phyloP scores from a whole-genome alignment of 1,284 basidiomycete genomes.

The Athelia psychrophila region DNA sequence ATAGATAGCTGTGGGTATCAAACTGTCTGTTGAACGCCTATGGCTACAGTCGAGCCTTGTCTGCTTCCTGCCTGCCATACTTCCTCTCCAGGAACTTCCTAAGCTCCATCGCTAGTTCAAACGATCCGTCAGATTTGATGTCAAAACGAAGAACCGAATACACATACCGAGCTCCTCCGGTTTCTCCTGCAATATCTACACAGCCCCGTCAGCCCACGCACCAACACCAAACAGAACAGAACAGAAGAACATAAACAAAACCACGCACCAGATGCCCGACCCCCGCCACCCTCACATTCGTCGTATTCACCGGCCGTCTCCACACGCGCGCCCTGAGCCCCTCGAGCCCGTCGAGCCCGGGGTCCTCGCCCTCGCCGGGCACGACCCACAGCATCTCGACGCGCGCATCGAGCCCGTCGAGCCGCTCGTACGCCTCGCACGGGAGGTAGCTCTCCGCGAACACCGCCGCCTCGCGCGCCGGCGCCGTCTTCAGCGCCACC shows the following conservation, averaged over 20 bases:
- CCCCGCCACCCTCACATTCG: background rate
- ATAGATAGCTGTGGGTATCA: too few relatives aligned
- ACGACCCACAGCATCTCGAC: constrained; percentile 4
- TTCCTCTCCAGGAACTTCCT: too few relatives aligned
- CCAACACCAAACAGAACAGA: background rate
- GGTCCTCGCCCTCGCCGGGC: background rate
- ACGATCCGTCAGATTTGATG: too few relatives aligned
- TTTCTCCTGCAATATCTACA: background rate
- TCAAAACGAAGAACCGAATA: background rate
- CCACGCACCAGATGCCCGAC: background rate
- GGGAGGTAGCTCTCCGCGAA: constrained; percentile 1
- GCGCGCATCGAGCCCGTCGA: background rate
- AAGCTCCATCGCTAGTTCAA: too few relatives aligned
- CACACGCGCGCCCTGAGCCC: background rate
- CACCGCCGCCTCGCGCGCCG: background rate
- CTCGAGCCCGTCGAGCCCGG: background rate
- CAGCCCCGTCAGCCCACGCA: too few relatives aligned
- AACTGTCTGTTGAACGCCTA: too few relatives aligned
- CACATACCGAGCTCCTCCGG: background rate
- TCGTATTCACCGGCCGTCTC: background rate
- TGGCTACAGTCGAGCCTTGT: too few relatives aligned
- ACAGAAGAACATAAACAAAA: background rate
- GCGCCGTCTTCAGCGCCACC: background rate
- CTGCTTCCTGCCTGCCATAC: too few relatives aligned
- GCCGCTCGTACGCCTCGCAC: background rate